These are phyloP conservation scores for Casuarina equisetifolia DNA, from an alignment of 306 rosid species.

Conservation along the genomic window DNA sequence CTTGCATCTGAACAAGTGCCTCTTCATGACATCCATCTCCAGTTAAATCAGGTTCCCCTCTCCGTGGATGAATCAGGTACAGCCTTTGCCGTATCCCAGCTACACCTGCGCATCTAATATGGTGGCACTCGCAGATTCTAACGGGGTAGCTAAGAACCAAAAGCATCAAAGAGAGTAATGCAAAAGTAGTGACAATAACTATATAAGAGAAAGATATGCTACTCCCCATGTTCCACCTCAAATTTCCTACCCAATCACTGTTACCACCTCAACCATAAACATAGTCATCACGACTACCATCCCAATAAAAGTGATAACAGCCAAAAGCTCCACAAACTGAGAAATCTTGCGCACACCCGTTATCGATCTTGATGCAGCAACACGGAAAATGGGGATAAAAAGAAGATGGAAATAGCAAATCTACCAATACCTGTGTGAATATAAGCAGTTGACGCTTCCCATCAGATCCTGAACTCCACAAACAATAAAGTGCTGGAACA, in stretches of 20 bases:
- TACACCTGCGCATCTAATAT: constrained; percentile 51
- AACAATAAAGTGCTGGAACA: constrained; percentile 85
- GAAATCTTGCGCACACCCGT: constrained; percentile 82
- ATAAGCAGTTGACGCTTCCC: constrained; percentile 87
- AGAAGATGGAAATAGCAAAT: constrained; percentile 83
- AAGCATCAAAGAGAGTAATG: constrained; percentile 68
- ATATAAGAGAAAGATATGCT: constrained; percentile 53
- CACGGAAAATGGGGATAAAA: constrained; percentile 84
- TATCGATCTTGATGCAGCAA: constrained; percentile 76
- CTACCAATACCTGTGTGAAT: constrained; percentile 80
- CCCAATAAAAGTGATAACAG: constrained; percentile 62
- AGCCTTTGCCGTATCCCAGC: constrained; percentile 47
- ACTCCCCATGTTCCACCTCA: constrained; percentile 71
- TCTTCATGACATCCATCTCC: constrained; percentile 45
- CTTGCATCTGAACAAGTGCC: constrained; percentile 36
- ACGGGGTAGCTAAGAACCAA: constrained; percentile 85
- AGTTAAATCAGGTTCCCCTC: constrained; percentile 37
- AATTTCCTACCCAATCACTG: constrained; percentile 79
- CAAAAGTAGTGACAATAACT: constrained; percentile 50
- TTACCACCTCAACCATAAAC: constrained; percentile 80
- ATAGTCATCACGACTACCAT: constrained; percentile 76
- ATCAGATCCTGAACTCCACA: constrained; percentile 90
- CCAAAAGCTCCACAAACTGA: constrained; percentile 66
- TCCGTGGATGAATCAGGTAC: constrained; percentile 22
- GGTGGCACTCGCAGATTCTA: constrained; percentile 58